Percentiles rank a stretch among this genome's conserved stretches.
Conservation (phyloP, 2,329 filamentous ascomycete genomes). For the Emydomyces testavorans region DNA sequence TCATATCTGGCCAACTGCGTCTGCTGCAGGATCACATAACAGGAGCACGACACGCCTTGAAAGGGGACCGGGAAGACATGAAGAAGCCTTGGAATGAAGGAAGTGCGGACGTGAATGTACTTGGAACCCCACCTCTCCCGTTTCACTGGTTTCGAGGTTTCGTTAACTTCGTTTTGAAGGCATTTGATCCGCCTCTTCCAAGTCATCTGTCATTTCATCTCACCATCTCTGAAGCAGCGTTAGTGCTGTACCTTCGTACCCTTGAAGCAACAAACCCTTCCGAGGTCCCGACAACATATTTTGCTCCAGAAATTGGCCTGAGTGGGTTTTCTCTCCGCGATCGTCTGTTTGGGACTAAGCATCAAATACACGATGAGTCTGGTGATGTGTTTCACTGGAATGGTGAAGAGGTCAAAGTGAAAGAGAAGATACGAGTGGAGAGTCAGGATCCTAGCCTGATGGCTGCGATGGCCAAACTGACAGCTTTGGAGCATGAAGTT, state of each 20-base stretch:
- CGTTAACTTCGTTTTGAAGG: slow-evolving; percentile 7
- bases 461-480: slow-evolving; percentile 70
- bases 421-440: slow-evolving; percentile 81
- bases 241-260: slow-evolving; percentile 58
- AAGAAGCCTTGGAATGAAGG: slow-evolving; percentile 46
- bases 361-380: slow-evolving; percentile 66
- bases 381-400: slow-evolving; percentile 62
- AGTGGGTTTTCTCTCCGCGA: slow-evolving; percentile 49
- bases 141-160: not conserved
- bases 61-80: slow-evolving; percentile 41
- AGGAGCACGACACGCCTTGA: slow-evolving; percentile 49
- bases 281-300: slow-evolving; percentile 51
- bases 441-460: slow-evolving; percentile 80
- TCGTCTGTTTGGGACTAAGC: slow-evolving; percentile 39
- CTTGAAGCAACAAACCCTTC: slow-evolving; percentile 52
- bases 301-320: slow-evolving; percentile 54
- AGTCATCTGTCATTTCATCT: slow-evolving; percentile 61
- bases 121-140: slow-evolving; percentile 16
- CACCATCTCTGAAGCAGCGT: slow-evolving; percentile 55
- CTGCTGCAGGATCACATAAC: slow-evolving; percentile 50
- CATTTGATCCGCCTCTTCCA: slow-evolving; percentile 52
- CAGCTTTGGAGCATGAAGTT: slow-evolving; percentile 63
- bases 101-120: slow-evolving; percentile 47
- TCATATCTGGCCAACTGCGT: slow-evolving; percentile 48
- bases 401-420: slow-evolving; percentile 65